These are phyloP conservation scores for Mycena citricolor DNA, from an alignment of 1,284 basidiomycete species.

Conservation along the genomic window DNA sequence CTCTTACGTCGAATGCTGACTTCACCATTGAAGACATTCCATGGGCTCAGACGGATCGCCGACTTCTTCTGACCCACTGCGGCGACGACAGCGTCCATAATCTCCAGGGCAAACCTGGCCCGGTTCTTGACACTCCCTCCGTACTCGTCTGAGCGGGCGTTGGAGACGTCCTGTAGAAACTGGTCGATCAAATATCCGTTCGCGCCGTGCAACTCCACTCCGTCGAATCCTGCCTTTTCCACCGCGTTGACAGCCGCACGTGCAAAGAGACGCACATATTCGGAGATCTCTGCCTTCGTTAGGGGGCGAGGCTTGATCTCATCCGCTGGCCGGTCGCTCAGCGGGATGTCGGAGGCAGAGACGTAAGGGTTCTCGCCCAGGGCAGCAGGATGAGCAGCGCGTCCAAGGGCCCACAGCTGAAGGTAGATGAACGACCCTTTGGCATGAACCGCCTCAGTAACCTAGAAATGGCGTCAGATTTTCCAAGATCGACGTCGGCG, in stretches of 20 bases:
- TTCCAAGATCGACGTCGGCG: constrained; percentile 5
- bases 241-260: constrained; percentile 38
- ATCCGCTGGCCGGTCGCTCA: constrained; percentile 11
- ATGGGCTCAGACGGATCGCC: constrained; percentile 54
- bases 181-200: constrained; percentile 9
- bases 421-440: constrained; percentile 42
- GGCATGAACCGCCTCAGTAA: constrained; percentile 34
- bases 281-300: constrained; percentile 36
- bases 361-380: constrained; percentile 27
- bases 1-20: background rate
- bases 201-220: constrained; percentile 34
- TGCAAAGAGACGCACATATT: constrained; percentile 34
- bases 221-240: constrained; percentile 42
- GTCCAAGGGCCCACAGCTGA: constrained; percentile 50
- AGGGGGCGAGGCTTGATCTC: constrained; percentile 31
- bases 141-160: constrained; percentile 53
- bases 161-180: constrained; percentile 43
- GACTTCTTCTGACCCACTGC: constrained; percentile 40
- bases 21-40: constrained; percentile 36
- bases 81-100: constrained; percentile 40
- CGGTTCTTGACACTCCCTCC: constrained; percentile 56
- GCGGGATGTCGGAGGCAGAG: constrained; percentile 38
- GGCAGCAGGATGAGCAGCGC: constrained; percentile 35
- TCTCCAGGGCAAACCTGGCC: constrained; percentile 45
- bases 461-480: constrained; percentile 19